Base-by-base conservation (phyloP, 139 green algal species). In the Tetradesmus lagerheimii region DNA sequence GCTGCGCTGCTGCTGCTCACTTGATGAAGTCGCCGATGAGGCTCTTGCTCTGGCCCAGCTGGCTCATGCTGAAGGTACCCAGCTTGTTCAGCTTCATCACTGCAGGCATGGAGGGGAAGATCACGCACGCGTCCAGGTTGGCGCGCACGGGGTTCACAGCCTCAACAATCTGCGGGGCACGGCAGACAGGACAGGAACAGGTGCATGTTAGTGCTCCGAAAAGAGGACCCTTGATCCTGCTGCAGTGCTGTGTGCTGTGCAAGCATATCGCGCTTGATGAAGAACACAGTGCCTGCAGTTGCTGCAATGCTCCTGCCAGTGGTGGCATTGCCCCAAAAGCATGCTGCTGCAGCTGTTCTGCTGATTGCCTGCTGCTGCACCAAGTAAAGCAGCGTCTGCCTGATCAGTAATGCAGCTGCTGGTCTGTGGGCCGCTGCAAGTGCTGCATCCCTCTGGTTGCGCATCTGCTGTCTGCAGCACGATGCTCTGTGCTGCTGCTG, bases 31-130 rank as follows among this genome's bases (percentile, higher is more conserved):
- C 96, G 31, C 94, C 95, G 83, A 99, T 98, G 75, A 98, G 95
- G 85, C 89, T 96, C 96, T 99, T 99, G 83, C 92, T 96, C 94
- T 98, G 95, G 0, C 98, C 97, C 89, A 99, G 97, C 95, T 99
- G 97, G 23, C 92, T 88, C 97, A 99, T 99, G 90, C 93, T 96
- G 95, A 99, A 99, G 25, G 97, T 97, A 88, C 98, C 98, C 87
- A 99, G 96, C 97, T 99, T 99, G 97, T 99, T 99, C 25, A 99
- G 94, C 92, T 95, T 95, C 98, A 99, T 99, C 53, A 99, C 98
- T 5, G 95, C 96, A 75, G 98, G 98, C 98, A 99, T 99, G 83
- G 98, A 99, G 67, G 98, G 98, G 96, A 99, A 99, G 79, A 99
- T 94, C 23, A 99, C 94, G 94, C 97, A 98, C 6, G 98, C 98